Base-by-base conservation (phyloP, 257 asterid species). In the Ajuga chamaepitys region DNA sequence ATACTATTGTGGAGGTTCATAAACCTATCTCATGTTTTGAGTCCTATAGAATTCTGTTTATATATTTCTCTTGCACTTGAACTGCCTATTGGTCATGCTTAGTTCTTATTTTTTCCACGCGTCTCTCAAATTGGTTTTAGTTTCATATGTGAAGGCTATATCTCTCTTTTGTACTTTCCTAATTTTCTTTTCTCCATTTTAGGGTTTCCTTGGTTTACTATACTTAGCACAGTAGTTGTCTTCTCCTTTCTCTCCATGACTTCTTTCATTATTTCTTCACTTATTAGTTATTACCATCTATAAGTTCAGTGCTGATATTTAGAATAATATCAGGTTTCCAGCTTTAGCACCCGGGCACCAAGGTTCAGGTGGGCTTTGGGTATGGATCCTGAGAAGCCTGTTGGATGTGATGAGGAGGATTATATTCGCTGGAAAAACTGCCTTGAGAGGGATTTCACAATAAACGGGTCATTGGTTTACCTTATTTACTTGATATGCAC, bases 361-460 rank as follows among this genome's bases (percentile, higher is more conserved):
- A 76, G 59, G 68, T 75, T 46, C 22, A 78, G 85, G 50, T 77
- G 78, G 74, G 67, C 55, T 42, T 62, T 74, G 63, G 79, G 71
- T 67, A 71, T 61, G 66, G 79, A 74, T 48, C 82, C 82, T 54
- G 79, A 66, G 71, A 79, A 78, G 73, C 95, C 89, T 55, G 75
- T 61, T 62, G 84, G 77, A 65, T 87, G 92, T 74, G 84, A 83
- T 26, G 80, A 85, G 70, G 51, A 77, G 67, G 97, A 89, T 67
- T 85, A 75, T 73, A 50, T 71, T 72, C 97, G 95, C 74, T 89
- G 91, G 95, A 87, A 62, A 82, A 89, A 89, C 67, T 85, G 95
- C 76, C 72, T 89, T 72, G 68, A 83, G 64, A 60, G 97, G 62
- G 97, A 89, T 71, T 83, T 89, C 61, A 89, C 97, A 38, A 83